Evolutionary conservation across 2,329 filamentous ascomycete species (phyloP), one percentile per base, ranked within the genome.

Genomic region (Davidsoniella australis): DNA sequence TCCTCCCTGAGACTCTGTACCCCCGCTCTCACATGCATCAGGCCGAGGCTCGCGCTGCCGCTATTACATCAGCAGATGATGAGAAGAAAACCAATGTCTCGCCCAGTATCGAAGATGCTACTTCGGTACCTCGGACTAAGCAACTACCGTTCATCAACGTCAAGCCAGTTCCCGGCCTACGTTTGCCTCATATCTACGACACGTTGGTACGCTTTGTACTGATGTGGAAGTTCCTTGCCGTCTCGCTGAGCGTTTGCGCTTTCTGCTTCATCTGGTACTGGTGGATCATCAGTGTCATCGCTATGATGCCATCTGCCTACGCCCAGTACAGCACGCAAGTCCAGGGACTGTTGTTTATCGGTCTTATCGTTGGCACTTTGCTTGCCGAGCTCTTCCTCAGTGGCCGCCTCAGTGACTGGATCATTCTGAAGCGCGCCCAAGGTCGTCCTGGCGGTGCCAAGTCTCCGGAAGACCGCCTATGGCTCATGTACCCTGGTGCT

Each of bases 241-340:
- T 76, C 1, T 60, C 64, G 0, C 59, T 75, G 7, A 58, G 66
- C 2, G 63, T 75, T 3, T 53, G 69, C 7, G 63, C 65, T 7
- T 77, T 72, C 58, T 69, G 65, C 54, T 75, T 73, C 54, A 57
- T 63, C 2, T 73, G 71, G 67, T 76, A 76, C 56, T 76, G 71
- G 71, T 76, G 72, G 71, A 62, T 73, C 4, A 54, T 73, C 9
- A 68, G 67, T 0, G 64, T 74, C 17, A 68, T 75, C 49, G 73
- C 71, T 2, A 66, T 72, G 61, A 60, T 72, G 3, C 72, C 72
- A 0, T 63, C 66, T 2, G 73, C 72, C 20, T 76, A 76, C 52
- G 57, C 57, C n/a, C 54, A 61, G n/a, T 69, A 71, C 52, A 58
- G 59, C 0, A 65, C 71, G 2, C 60, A 72, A 42, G 67, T 68